A percentile compares a stretch with the other conserved stretches of the same genome.
Conservation (phyloP, 2,329 filamentous ascomycete genomes). For the Pestalotiopsis fici region DNA sequence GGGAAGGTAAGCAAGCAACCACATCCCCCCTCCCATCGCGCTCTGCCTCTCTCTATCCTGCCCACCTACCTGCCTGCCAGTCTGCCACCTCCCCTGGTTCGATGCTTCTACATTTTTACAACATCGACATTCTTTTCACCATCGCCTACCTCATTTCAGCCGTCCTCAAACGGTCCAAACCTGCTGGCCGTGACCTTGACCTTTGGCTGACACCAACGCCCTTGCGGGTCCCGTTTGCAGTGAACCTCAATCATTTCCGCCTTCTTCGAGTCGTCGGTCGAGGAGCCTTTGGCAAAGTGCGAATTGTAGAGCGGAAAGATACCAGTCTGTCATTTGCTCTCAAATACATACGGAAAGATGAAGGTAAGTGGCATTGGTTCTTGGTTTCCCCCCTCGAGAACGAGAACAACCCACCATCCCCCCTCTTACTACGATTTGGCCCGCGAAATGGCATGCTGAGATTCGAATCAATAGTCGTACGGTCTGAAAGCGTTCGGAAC, state of each 20-base stretch:
- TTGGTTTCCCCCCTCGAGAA: background rate
- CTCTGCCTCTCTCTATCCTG: conserved; percentile 16
- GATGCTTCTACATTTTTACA: background rate
- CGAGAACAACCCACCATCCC: background rate
- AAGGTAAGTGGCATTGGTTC: conserved; percentile 62
- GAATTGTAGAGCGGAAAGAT: conserved; percentile 97
- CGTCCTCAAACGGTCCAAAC: conserved; percentile 5
- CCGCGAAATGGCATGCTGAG: background rate
- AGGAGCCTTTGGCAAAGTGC: conserved; percentile 97
- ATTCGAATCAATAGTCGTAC: conserved; percentile 68
- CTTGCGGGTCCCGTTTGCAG: conserved; percentile 45
- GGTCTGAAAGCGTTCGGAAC: conserved; percentile 96
- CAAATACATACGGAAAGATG: conserved; percentile 99
- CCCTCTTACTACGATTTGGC: background rate
- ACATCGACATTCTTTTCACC: background rate
- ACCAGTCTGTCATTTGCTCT: conserved; percentile 91
- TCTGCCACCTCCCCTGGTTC: no score
- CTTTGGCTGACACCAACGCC: conserved; percentile 14
- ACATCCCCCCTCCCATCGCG: conserved; percentile 22
- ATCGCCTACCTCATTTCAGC: conserved; percentile 7
- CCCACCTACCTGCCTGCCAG: background rate
- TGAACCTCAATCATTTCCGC: conserved; percentile 97
- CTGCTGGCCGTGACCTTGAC: conserved; percentile 12
- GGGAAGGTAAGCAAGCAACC: conserved; percentile 71
- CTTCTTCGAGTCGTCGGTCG: conserved; percentile 94